Evolutionary conservation across 129 eudicot species (phyloP), one percentile per base, ranked within the genome.

Genomic region (Pulicaria dysenterica): DNA sequence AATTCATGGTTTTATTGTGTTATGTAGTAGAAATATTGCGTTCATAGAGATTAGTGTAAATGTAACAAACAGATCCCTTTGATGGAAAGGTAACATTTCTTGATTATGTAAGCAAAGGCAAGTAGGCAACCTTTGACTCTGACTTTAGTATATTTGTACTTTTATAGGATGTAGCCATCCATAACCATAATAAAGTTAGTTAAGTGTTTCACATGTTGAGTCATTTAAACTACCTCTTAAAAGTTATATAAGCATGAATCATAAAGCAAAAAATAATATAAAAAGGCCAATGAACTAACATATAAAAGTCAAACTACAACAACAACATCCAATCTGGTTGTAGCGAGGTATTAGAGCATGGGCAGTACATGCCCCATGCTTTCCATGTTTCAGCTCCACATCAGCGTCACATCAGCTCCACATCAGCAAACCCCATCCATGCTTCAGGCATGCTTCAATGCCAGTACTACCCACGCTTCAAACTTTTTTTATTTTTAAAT

Each of bases 41-140:
- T 24, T 24, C 1, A 24, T 24, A 24, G 31, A 24, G 31, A 24
- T 24, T 34, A 5, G 2, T 36, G n/a, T 9, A 45, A 8, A 8
- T 44, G 55, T 44, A 65, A 16, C 70, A 64, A 64, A 65, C 55
- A 65, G 16, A 66, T 66, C 17, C 71, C 71, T 66, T 66, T 45
- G 57, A 24, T 66, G 46, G 64, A 58, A 58, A 39, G 46, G 49
- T 14, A 42, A 3, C 11, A 40, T 31, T 62, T 48, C 17, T 17
- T 12, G 13, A 48, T 48, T n/a, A 48, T 5, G 17, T 45, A 24
- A 66, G 47, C 65, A 70, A 70, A n/a, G 45, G 24, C 45, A 71
- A 44, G 55, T 55, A n/a, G 45, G 24, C 45, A 71, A 44, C 66
- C 61, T 12, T 48, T 39, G 64, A 46, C 40, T 59, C 19, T 60